Evolutionary conservation across 1,139 yeast genomes (phyloP).

Genomic region (Sporopachydermia cereana): DNA sequence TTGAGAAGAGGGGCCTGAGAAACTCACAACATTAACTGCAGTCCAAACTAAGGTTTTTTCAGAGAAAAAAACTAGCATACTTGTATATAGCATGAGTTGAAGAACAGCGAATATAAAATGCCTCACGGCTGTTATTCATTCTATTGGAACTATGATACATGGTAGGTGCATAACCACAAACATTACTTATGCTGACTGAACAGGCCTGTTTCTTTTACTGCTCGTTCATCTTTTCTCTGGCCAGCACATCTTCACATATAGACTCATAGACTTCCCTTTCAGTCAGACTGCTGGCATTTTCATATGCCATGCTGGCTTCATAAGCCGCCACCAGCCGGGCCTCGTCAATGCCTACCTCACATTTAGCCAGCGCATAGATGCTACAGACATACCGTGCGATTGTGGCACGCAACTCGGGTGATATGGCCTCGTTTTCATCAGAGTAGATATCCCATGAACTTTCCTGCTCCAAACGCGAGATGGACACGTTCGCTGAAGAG

Average conservation of each 20-base stretch:
- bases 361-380: conserved; percentile 63
- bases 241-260: conserved; percentile 66
- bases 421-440: conserved; percentile 70
- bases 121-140: too few species aligned
- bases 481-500: conserved; percentile 44
- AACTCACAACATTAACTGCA: too few species aligned
- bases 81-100: too few species aligned
- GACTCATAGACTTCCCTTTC: conserved; percentile 65
- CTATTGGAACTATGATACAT: too few species aligned
- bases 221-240: conserved; percentile 46
- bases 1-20: too few species aligned
- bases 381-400: conserved; percentile 83
- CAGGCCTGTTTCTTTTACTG: too few species aligned
- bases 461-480: conserved; percentile 85
- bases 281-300: conserved; percentile 60
- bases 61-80: too few species aligned
- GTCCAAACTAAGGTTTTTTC: too few species aligned
- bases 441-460: conserved; percentile 93
- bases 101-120: too few species aligned
- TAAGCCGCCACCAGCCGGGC: conserved; percentile 69
- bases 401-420: conserved; percentile 50
- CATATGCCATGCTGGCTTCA: conserved; percentile 78
- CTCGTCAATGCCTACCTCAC: conserved; percentile 82
- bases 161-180: too few species aligned
- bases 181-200: too few species aligned